These are phyloP conservation scores for Saitozyma sp. DNA, from an alignment of 768 basidiomycete genomes.

Conservation along the genomic window DNA sequence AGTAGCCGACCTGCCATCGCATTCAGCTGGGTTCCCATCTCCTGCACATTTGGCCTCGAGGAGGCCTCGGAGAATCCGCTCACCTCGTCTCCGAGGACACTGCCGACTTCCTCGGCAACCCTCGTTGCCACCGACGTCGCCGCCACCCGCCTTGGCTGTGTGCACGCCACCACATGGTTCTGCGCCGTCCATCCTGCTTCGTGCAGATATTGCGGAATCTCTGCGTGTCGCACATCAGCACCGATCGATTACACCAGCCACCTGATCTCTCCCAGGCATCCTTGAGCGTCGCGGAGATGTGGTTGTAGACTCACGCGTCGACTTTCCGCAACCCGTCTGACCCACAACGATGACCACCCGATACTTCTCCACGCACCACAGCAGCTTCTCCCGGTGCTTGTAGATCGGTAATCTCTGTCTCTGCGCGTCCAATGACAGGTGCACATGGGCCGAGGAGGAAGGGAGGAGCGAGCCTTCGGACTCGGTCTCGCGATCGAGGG, in stretches of 20 bases:
- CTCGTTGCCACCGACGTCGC: conserved; percentile 90
- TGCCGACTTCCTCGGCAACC: conserved; percentile 89
- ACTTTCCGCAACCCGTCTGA: conserved; percentile 94
- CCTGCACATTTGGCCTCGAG: neutral
- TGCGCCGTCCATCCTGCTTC: conserved; percentile 89
- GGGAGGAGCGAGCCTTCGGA: conserved; percentile 70
- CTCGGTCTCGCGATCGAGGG: conserved; percentile 77
- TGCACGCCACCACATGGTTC: conserved; percentile 84
- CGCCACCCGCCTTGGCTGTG: conserved; percentile 88
- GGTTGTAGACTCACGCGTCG: conserved; percentile 70
- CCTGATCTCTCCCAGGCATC: too few species aligned
- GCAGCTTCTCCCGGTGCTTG: conserved; percentile 81
- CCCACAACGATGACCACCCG: conserved; percentile 83
- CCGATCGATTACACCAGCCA: too few species aligned
- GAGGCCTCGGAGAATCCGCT: neutral
- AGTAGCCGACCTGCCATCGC: conserved; percentile 84
- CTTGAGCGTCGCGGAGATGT: neutral
- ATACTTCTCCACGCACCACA: conserved; percentile 80
- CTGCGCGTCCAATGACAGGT: conserved; percentile 69
- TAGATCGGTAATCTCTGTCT: conserved; percentile 83
- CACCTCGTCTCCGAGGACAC: conserved; percentile 70
- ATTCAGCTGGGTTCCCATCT: neutral
- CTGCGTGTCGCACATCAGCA: conserved; percentile 55
- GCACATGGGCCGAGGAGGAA: conserved; percentile 59
- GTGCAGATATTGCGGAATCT: conserved; percentile 90